A percentile compares a stretch with the other conserved stretches of the same genome.
phyloP scores from a whole-genome alignment of 2,329 filamentous ascomycete species.

The Trichoderma koningii region DNA sequence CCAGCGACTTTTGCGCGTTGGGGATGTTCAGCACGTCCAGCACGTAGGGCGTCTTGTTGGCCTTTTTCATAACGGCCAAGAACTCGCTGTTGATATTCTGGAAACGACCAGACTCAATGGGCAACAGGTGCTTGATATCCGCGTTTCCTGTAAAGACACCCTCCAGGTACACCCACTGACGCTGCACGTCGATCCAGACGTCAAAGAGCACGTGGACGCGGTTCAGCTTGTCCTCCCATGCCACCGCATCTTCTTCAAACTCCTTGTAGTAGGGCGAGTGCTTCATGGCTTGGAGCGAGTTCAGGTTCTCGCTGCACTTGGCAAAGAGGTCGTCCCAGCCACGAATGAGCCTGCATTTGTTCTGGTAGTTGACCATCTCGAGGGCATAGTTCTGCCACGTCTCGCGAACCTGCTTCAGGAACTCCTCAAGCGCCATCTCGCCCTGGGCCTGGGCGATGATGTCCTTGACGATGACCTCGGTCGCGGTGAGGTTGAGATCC shows the following conservation, averaged over 20 bases:
- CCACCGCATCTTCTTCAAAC: slow-evolving; percentile 94
- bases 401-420: slow-evolving; percentile 92
- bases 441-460: slow-evolving; percentile 96
- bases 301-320: slow-evolving; percentile 97
- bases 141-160: slow-evolving; percentile 98
- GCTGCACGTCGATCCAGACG: slow-evolving; percentile 99
- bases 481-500: slow-evolving; percentile 89
- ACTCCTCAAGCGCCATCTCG: slow-evolving; percentile 98
- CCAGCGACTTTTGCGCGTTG: slow-evolving; percentile 92
- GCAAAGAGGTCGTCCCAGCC: slow-evolving; percentile 98
- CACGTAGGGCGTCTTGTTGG: slow-evolving; percentile 93
- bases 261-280: slow-evolving; percentile 99
- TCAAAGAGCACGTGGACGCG: slow-evolving; percentile 97
- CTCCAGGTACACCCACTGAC: slow-evolving; percentile 99
- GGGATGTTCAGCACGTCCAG: slow-evolving; percentile 95
- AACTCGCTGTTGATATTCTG: slow-evolving; percentile 99
- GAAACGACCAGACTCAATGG: slow-evolving; percentile 94
- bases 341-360: slow-evolving; percentile 94
- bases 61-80: slow-evolving; percentile 98
- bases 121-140: slow-evolving; percentile 96
- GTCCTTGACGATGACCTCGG: slow-evolving; percentile 83
- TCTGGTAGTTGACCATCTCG: slow-evolving; percentile 95
- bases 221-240: slow-evolving; percentile 98
- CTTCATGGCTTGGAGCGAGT: slow-evolving; percentile 97
- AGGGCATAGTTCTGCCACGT: slow-evolving; percentile 95